These are phyloP conservation scores for Lactarius akahatsu DNA, from an alignment of 768 basidiomycete species.

Conservation along the genomic window DNA sequence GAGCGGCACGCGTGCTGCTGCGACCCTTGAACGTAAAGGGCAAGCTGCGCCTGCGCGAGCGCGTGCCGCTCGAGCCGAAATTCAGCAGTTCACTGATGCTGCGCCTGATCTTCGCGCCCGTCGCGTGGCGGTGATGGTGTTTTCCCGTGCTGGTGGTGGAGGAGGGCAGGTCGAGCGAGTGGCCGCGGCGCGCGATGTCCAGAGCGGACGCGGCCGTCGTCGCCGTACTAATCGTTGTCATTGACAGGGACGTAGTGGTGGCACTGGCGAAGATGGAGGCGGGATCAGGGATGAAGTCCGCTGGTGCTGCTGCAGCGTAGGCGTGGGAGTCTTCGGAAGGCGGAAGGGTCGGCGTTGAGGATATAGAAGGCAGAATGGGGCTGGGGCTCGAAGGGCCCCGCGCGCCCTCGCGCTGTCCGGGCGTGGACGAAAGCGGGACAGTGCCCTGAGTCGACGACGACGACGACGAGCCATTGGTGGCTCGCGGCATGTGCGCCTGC, in stretches of 20 bases:
- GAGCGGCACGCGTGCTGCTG: background rate
- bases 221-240: background rate
- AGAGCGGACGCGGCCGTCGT: background rate
- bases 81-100: conserved; percentile 20
- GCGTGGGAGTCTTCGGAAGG: background rate
- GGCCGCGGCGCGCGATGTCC: conserved; percentile 14
- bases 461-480: background rate
- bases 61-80: conserved; percentile 13
- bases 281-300: conserved; percentile 11
- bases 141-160: background rate
- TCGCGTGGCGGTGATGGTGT: conserved; percentile 5
- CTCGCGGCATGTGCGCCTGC: background rate
- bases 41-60: conserved; percentile 13
- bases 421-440: background rate
- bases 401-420: background rate
- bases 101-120: conserved; percentile 15
- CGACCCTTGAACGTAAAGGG: background rate
- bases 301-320: background rate
- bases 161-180: conserved; percentile 23
- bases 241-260: background rate
- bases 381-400: background rate
- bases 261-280: conserved; percentile 9
- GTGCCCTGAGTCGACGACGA: background rate
- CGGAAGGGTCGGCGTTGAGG: background rate
- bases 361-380: background rate